Percentiles rank a stretch among this genome's conserved stretches.
phyloP scores from a whole-genome alignment of 108 stramenopile genomes.

The Cylindrotheca fusiformis region DNA sequence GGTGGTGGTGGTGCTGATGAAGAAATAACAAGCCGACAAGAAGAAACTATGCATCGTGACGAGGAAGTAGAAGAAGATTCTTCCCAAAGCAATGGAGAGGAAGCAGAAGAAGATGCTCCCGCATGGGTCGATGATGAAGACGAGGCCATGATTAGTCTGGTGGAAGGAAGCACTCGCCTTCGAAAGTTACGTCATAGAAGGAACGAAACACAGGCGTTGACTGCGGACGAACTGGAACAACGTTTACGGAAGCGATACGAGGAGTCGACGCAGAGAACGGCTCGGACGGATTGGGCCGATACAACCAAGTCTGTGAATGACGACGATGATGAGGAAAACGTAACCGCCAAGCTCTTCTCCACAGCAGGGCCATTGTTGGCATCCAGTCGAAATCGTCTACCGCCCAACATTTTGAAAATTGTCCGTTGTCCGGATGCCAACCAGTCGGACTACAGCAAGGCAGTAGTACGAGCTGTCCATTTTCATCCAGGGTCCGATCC shows the following conservation, averaged over 20 bases:
- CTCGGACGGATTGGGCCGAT: conserved; percentile 75
- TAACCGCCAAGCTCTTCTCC: conserved; percentile 11
- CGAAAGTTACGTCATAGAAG: conserved; percentile 63
- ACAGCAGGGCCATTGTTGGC: conserved; percentile 24
- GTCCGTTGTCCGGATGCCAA: conserved; percentile 87
- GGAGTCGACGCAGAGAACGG: conserved; percentile 44
- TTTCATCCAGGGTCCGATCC: conserved; percentile 85
- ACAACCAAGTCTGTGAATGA: conserved; percentile 20
- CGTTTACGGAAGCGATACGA: conserved; percentile 71
- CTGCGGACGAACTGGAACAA: conserved; percentile 52
- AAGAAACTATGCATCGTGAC: no score
- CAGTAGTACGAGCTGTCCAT: conserved; percentile 67
- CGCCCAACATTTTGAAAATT: conserved; percentile 58
- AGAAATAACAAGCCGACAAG: conserved; percentile 13
- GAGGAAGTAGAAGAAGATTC: conserved; percentile 12
- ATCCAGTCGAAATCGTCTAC: conserved; percentile 35
- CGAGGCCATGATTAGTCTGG: conserved; percentile 21
- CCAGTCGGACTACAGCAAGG: conserved; percentile 65
- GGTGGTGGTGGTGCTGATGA: conserved; percentile 23
- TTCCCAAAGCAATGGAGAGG: neutral
- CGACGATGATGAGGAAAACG: conserved; percentile 33
- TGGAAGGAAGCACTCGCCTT: conserved; percentile 45
- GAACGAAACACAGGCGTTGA: conserved; percentile 47
- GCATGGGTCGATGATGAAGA: conserved; percentile 56
- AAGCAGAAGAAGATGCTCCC: conserved; percentile 9